phyloP scores from a whole-genome alignment of 352 stramenopile genomes.

The Globisporangium iwayamae region DNA sequence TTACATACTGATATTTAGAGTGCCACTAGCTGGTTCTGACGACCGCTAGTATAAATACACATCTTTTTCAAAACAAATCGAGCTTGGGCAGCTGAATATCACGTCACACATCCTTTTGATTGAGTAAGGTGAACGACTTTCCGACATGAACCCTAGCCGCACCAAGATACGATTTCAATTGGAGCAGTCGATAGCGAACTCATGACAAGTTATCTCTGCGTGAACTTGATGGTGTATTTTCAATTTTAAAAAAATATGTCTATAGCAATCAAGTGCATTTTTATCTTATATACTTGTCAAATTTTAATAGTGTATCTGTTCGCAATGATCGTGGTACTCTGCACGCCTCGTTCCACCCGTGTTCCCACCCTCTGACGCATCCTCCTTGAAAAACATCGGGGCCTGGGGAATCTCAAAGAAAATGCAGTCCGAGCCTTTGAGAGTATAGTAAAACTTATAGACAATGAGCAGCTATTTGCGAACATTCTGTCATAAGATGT shows the following conservation, averaged over 20 bases:
- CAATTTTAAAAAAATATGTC: no score
- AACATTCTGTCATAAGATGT: not conserved
- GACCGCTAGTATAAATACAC: not conserved
- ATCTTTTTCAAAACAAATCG: not conserved
- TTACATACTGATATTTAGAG: not conserved
- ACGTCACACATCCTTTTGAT: not conserved
- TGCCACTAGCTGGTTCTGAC: no score
- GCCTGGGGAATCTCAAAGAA: not conserved
- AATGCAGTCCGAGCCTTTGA: not conserved
- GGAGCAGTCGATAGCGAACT: not conserved
- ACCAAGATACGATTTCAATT: not conserved
- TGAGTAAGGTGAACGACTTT: not conserved
- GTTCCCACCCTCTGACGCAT: constrained; percentile 9
- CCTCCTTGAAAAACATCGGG: constrained; percentile 4
- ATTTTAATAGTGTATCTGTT: no score
- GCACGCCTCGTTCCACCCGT: not conserved
- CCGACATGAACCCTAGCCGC: constrained; percentile 1
- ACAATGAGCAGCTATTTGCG: not conserved
- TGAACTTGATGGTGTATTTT: not conserved
- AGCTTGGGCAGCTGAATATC: constrained; percentile 1
- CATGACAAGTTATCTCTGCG: not conserved
- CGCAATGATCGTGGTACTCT: no score
- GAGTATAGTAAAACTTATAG: not conserved
- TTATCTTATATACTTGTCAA: no score
- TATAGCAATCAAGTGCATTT: no score